Base-by-base conservation (phyloP, 176 grass and related monocot species). In the Eleusine indica region DNA sequence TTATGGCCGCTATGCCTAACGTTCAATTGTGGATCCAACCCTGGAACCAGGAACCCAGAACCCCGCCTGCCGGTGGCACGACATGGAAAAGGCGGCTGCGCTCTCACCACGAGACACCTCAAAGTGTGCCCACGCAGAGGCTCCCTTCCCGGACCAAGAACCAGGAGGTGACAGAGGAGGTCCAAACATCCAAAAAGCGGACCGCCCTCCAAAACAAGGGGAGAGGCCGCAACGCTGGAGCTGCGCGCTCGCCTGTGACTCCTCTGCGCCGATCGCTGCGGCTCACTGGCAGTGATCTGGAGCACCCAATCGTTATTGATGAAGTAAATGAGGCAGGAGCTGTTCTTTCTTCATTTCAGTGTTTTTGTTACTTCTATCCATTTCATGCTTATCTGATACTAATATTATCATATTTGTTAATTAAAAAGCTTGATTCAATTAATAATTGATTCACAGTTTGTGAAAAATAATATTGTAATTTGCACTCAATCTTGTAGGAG, bases 51-150 rank as follows among this genome's bases (percentile, higher is more conserved):
- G 79, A 82, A 61, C 4, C 7, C 4, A 12, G 47, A 17, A 43
- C 69, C 25, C 39, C 42, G 11, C 58, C 11, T 1, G 70, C 29
- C 37, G 4, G 58, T 1, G 43, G 19, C 13, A 83, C 71, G 8
- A 58, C 58, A 37, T 83, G 81, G 81, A 75, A 83, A 30, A 44
- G 71, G 21, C 58, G 71, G 71, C 47, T 89, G 64, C 87, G 87
- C 13, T 81, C 64, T 58, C 39, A 37, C 39, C 77, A 70, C 5
- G 35, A 11, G 35, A 53, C 13, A 15, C 71, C 77, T 22, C 77
- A 60, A 72, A 70, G 4, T 22, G 51, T 22, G 4, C 77, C 64
- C n/a, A 4, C 42, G 1, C 49, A 1, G 60, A 48, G 16, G 41
- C 43, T 17, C 22, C 64, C 43, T 37, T 71, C 63, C 9, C 13